A percentile compares a stretch with the other conserved stretches of the same genome.
Evolutionary conservation across 495 filamentous ascomycete genomes (phyloP).

Genomic region (Lasiosphaeria ovina): DNA sequence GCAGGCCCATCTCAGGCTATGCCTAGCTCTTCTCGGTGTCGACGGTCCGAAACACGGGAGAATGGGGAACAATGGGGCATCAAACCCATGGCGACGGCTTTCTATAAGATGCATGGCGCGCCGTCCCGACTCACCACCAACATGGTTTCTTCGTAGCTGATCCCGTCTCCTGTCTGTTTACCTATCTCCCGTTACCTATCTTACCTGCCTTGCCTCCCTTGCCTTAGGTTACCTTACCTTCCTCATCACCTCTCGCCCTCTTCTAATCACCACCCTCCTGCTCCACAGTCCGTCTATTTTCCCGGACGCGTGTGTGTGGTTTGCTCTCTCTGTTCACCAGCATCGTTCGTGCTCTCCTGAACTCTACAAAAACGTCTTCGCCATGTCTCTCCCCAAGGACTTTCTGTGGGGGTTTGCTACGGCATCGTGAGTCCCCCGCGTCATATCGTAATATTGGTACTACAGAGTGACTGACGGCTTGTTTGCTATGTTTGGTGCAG

Average conservation of each 20-base stretch:
- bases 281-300: not conserved
- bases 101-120: slow-evolving; percentile 26
- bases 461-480: not conserved
- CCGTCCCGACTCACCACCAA: slow-evolving; percentile 1
- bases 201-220: not conserved
- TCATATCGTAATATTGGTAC: not conserved
- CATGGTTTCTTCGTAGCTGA: not conserved
- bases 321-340: not conserved
- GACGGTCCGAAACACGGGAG: slow-evolving; percentile 49
- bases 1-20: slow-evolving; percentile 30
- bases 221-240: not conserved
- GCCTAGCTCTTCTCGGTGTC: slow-evolving; percentile 46
- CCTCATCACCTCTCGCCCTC: not conserved
- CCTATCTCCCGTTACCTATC: slow-evolving; percentile 3
- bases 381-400: slow-evolving; percentile 63
- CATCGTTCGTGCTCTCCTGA: not conserved
- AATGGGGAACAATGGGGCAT: slow-evolving; percentile 38
- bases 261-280: not conserved
- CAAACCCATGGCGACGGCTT: slow-evolving; percentile 20
- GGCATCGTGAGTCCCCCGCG: slow-evolving; percentile 55
- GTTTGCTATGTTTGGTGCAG: slow-evolving; percentile 30
- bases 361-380: slow-evolving; percentile 9
- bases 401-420: slow-evolving; percentile 85
- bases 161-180: not conserved
- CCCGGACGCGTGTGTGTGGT: not conserved